Conservation (phyloP, 1,284 basidiomycete genomes). For the Sphaerobolus stellatus region DNA sequence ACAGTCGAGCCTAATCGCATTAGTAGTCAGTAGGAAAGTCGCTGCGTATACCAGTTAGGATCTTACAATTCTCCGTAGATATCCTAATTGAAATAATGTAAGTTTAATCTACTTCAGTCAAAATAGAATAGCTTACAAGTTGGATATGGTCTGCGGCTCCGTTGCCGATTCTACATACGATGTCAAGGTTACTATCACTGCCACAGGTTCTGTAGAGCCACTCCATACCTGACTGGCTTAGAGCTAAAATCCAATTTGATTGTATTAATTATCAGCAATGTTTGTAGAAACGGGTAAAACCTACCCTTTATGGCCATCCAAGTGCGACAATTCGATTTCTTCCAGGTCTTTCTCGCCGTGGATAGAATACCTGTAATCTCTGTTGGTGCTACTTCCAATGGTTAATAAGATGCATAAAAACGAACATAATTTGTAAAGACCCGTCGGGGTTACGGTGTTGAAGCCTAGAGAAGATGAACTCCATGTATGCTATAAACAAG, state of each 20-base stretch:
- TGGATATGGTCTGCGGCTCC: conserved; percentile 89
- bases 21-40: not conserved
- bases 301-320: conserved; percentile 80
- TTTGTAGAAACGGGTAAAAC: not conserved
- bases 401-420: not conserved
- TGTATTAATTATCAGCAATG: not conserved
- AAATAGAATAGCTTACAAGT: conserved; percentile 49
- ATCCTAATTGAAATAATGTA: conserved; percentile 64
- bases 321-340: conserved; percentile 78
- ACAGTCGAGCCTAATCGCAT: conserved; percentile 64
- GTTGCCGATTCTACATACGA: conserved; percentile 68
- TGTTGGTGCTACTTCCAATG: not conserved
- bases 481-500: conserved; percentile 67
- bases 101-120: no score
- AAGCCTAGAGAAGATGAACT: conserved; percentile 83
- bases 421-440: conserved; percentile 85
- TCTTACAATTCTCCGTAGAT: conserved; percentile 84
- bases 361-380: conserved; percentile 31
- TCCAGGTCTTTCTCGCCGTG: conserved; percentile 72
- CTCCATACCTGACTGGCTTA: conserved; percentile 60
- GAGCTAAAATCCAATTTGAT: conserved; percentile 32
- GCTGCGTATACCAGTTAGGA: conserved; percentile 20
- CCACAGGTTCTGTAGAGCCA: not conserved
- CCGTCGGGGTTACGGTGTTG: conserved; percentile 83
- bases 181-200: not conserved